Evolutionary conservation across 2,329 filamentous ascomycete species (phyloP), one percentile per base, ranked within the genome.

Genomic region (Ceratocystis colombiana): DNA sequence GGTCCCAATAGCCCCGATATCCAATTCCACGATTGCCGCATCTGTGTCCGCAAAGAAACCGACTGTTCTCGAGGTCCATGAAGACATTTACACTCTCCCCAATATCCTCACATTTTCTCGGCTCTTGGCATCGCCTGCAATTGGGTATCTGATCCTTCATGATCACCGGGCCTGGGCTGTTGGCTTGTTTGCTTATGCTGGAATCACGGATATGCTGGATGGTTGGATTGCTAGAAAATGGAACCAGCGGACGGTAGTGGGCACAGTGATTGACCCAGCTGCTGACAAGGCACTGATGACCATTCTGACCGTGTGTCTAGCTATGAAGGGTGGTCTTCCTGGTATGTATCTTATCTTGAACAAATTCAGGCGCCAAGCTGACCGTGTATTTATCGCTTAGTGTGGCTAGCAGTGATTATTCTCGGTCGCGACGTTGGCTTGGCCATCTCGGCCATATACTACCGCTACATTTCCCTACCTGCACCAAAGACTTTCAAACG

Each of bases 251-350:
- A 97, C 94, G 0, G 93, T 99, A 1, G 90, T 97, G 8, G 94
- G 94, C 65, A 95, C 90, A 65, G 85, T 99, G 37, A 90, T 99
- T 69, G 92, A 96, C 72, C 94, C 94, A 5, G 94, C 96, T 88
- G 94, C 94, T 2, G 94, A 99, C 76, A 99, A 99, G 78, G 83
- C 85, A 7, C 82, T 99, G 70, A 97, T 99, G 94, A 96, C 93
- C 0, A 85, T 96, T 67, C 77, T 96, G 71, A 95, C 93, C 0
- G 86, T 93, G 12, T 91, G 89, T 70, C 77, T 97, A 57, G 91
- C 92, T 3, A 80, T 88, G 69, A 91, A 96, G 71, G 91, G 90
- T 2, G 83, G 85, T 15, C 79, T 99, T 63, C 91, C 93, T 67
- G 78, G 88, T 91, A 78, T 70, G 84, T 78, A 41, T 59, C 20